Conservation (phyloP, 2,329 filamentous ascomycete species). For the Bertia moriformis region DNA sequence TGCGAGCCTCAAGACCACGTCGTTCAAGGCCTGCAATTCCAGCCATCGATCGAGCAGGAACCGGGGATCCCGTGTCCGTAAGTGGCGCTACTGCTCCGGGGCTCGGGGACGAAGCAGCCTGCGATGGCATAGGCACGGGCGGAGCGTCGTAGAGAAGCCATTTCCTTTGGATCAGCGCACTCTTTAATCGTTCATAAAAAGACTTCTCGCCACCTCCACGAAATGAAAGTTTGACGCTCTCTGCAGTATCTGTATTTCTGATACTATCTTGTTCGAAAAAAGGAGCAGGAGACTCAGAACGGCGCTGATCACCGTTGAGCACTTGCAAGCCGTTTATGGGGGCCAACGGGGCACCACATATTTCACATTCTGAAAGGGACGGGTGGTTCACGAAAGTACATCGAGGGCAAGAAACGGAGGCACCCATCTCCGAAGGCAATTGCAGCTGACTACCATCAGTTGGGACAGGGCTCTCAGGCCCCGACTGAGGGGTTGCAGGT, state of each 20-base stretch:
- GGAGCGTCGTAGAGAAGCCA: conserved; percentile 87
- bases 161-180: conserved; percentile 79
- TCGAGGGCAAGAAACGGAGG: conserved; percentile 34
- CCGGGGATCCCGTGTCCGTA: conserved; percentile 9
- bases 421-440: conserved; percentile 7
- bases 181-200: conserved; percentile 78
- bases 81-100: conserved; percentile 6
- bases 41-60: conserved; percentile 30
- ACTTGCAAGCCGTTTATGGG: not conserved
- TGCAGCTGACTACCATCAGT: no score
- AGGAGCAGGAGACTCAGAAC: conserved; percentile 69
- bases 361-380: conserved; percentile 51
- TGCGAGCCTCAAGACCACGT: conserved; percentile 67
- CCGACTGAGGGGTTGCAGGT: conserved; percentile 4
- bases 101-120: conserved; percentile 13
- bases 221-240: conserved; percentile 74
- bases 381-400: conserved; percentile 63
- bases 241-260: conserved; percentile 47
- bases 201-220: conserved; percentile 76
- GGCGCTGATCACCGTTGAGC: conserved; percentile 17
- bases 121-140: conserved; percentile 51
- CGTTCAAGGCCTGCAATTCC: conserved; percentile 89
- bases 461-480: no score
- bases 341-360: conserved; percentile 49
- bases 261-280: conserved; percentile 23